phyloP scores from a whole-genome alignment of 805 yeast species.

The Lipomyces lipofer region DNA sequence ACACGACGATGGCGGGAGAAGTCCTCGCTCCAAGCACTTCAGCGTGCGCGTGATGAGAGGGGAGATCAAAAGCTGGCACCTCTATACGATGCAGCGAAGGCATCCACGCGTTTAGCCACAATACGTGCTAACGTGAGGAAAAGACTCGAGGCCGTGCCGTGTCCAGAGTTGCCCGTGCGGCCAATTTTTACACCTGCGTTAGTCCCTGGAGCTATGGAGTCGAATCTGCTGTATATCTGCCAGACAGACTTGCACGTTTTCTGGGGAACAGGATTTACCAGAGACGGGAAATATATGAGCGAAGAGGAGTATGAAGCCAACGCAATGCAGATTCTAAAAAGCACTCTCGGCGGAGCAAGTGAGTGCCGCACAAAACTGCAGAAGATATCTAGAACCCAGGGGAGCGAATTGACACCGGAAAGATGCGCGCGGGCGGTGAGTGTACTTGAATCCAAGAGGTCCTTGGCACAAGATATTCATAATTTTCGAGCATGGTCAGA shows the following conservation, averaged over 20 bases:
- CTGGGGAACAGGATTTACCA: constrained; percentile 1
- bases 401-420: background rate
- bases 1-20: constrained; percentile 5
- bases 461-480: background rate
- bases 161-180: background rate
- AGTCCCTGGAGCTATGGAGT: background rate
- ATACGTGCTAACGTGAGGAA: background rate
- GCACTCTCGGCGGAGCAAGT: background rate
- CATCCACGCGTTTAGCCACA: background rate
- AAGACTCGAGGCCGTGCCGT: constrained; percentile 4
- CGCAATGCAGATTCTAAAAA: background rate
- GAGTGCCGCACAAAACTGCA: constrained; percentile 1
- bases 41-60: constrained; percentile 3
- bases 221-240: background rate
- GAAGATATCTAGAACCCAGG: background rate
- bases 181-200: background rate
- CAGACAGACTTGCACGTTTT: background rate
- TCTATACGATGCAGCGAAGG: constrained; percentile 1
- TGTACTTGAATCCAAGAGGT: background rate
- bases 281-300: background rate
- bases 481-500: constrained; percentile 4
- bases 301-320: background rate
- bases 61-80: constrained; percentile 2
- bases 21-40: background rate
- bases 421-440: background rate